Evolutionary conservation across 345 rosid genomes (phyloP), one percentile per base, ranked within the genome.

Genomic region (Draba incana): DNA sequence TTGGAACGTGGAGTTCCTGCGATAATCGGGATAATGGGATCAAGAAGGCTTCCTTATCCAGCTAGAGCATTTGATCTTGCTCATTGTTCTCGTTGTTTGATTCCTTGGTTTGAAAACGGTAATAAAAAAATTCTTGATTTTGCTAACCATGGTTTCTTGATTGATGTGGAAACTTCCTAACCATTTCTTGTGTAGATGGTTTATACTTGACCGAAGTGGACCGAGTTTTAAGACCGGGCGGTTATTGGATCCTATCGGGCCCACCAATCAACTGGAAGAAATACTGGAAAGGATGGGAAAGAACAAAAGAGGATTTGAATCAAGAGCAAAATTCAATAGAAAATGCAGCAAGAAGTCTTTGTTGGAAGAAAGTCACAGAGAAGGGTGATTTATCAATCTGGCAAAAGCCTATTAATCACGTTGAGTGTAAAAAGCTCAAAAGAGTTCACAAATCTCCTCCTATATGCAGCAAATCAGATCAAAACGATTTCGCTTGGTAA

Each of bases 1-100:
- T 62, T 93, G 64, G 98, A 93, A 77, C 84, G 98, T 35, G 98
- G 98, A 78, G 96, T 93, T 75, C 98, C 98, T 44, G 95, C 96
- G 12, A 86, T 93, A 81, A 90, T 93, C 31, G 95, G 92, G 37
- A 70, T 93, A 51, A 84, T 93, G 96, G 88, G 82, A 70, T 84
- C 99, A 2, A 77, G 78, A 71, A 82, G 97, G 77, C 92, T 87
- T 81, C 95, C 97, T 62, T 93, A 88, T 76, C 96, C 99, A 11
- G 86, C 99, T 31, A 84, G 99, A 81, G 88, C 97, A 70, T 93
- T 93, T 38, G 98, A 93, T 71, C 81, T 93, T 81, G 98, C 98
- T 59, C 97, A 93, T 39, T 93, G 97, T 70, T 93, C 97, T 64
- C 97, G 98, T 48, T 93, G 97, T 82, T 79, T 88, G 82, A 93